Conservation (phyloP, 1,284 basidiomycete genomes). For the Heimioporus punctisporus region DNA sequence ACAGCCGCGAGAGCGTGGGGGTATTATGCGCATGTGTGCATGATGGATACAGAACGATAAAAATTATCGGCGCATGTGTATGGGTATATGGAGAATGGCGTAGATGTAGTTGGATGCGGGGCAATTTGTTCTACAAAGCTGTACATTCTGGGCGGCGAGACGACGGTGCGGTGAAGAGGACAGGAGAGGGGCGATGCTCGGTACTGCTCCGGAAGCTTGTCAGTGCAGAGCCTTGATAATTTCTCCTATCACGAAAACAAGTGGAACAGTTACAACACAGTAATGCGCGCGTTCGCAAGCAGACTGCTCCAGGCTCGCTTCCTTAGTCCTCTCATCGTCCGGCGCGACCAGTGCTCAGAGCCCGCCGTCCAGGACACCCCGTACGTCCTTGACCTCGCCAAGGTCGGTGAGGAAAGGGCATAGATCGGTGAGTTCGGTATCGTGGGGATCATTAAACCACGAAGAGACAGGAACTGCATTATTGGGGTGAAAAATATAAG, state of each 20-base stretch:
- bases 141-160: slow-evolving; percentile 15
- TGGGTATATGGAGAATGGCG: slow-evolving; percentile 23
- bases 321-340: slow-evolving; percentile 23
- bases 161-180: slow-evolving; percentile 8
- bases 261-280: slow-evolving; percentile 30
- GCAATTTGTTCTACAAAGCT: slow-evolving; percentile 24
- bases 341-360: slow-evolving; percentile 44
- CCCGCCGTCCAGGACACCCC: slow-evolving; percentile 89
- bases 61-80: slow-evolving; percentile 34
- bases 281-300: slow-evolving; percentile 22
- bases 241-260: slow-evolving; percentile 34
- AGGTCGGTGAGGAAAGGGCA: slow-evolving; percentile 95
- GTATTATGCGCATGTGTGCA: slow-evolving; percentile 31
- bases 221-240: slow-evolving; percentile 28
- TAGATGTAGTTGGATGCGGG: slow-evolving; percentile 9
- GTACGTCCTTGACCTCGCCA: slow-evolving; percentile 84
- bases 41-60: slow-evolving; percentile 38
- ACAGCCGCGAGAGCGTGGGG: slow-evolving; percentile 16
- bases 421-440: slow-evolving; percentile 95
- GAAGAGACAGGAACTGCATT: slow-evolving; percentile 99
- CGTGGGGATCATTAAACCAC: slow-evolving; percentile 99
- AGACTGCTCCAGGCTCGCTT: slow-evolving; percentile 12
- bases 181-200: background rate
- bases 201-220: slow-evolving; percentile 12
- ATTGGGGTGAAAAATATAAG: slow-evolving; percentile 99